Conservation (phyloP, 2,329 filamentous ascomycete genomes). For the Zymoseptoria brevis region DNA sequence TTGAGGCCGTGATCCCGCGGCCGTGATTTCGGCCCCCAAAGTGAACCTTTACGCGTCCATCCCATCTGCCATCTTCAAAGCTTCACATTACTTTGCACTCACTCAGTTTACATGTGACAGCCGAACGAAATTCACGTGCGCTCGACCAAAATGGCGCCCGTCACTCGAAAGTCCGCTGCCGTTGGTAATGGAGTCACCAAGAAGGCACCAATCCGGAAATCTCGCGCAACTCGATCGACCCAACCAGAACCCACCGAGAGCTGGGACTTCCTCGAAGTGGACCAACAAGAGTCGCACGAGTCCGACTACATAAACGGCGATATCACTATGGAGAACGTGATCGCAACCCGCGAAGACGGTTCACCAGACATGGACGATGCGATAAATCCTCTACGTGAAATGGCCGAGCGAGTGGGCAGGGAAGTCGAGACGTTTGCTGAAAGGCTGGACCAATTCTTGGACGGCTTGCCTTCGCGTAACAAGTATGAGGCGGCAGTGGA, state of each 20-base stretch:
- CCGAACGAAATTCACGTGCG: too few relatives aligned
- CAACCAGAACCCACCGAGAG: not conserved
- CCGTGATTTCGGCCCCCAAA: not conserved
- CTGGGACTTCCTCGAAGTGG: not conserved
- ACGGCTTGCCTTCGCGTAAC: slow-evolving; percentile 40
- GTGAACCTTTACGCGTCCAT: not conserved
- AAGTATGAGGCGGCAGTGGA: slow-evolving; percentile 54
- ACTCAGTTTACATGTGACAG: not conserved
- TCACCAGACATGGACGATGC: slow-evolving; percentile 11
- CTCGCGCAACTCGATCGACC: slow-evolving; percentile 3
- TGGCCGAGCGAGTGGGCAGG: slow-evolving; percentile 61
- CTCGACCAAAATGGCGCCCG: slow-evolving; percentile 5
- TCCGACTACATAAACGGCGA: not conserved
- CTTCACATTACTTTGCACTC: not conserved
- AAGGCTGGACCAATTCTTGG: slow-evolving; percentile 64
- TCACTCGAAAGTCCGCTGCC: slow-evolving; percentile 1
- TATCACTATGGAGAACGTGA: not conserved
- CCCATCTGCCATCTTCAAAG: not conserved
- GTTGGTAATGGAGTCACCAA: slow-evolving; percentile 1
- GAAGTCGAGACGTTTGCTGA: slow-evolving; percentile 85
- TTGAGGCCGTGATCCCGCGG: not conserved
- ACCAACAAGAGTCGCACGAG: slow-evolving; percentile 1
- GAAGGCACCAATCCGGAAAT: slow-evolving; percentile 8
- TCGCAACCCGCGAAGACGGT: not conserved
- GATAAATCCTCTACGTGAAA: slow-evolving; percentile 50